These are phyloP conservation scores for Ceratobasidium sp. DNA, from an alignment of 1,284 basidiomycete species.

Conservation along the genomic window DNA sequence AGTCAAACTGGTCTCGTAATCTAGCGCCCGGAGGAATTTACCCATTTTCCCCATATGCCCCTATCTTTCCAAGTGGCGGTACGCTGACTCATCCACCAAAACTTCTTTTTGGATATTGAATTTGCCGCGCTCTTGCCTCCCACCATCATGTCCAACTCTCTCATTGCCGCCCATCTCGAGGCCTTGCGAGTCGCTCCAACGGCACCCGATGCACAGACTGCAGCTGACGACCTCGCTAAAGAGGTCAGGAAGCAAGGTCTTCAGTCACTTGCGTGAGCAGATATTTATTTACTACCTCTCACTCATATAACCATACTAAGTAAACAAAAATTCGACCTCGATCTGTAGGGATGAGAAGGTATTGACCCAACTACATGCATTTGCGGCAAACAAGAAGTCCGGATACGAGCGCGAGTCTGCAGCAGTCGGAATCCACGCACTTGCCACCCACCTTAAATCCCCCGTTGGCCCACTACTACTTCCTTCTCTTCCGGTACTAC, in stretches of 20 bases:
- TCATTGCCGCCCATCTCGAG: conserved; percentile 57
- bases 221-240: conserved; percentile 78
- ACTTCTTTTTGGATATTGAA: conserved; percentile 31
- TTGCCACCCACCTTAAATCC: conserved; percentile 76
- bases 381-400: conserved; percentile 89
- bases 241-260: conserved; percentile 72
- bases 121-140: not conserved
- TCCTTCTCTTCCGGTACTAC: conserved; percentile 78
- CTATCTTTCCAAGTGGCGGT: conserved; percentile 19
- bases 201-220: conserved; percentile 83
- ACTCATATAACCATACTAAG: not conserved
- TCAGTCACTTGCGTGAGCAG: conserved; percentile 68
- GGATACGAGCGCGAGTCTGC: conserved; percentile 94
- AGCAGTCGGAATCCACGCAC: conserved; percentile 83
- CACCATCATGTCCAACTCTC: conserved; percentile 37
- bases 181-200: conserved; percentile 75
- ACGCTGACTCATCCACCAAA: conserved; percentile 14
- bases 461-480: conserved; percentile 86
- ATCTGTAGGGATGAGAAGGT: conserved; percentile 67
- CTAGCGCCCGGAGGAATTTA: not conserved
- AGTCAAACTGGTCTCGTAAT: not conserved
- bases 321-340: conserved; percentile 28
- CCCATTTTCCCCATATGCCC: conserved; percentile 2
- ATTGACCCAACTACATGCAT: conserved; percentile 71
- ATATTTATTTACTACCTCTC: conserved; percentile 37